A percentile compares a stretch with the other conserved stretches of the same genome.
Evolutionary conservation across 2,329 filamentous ascomycete species (phyloP).

Genomic region (Venturia oleaginea): DNA sequence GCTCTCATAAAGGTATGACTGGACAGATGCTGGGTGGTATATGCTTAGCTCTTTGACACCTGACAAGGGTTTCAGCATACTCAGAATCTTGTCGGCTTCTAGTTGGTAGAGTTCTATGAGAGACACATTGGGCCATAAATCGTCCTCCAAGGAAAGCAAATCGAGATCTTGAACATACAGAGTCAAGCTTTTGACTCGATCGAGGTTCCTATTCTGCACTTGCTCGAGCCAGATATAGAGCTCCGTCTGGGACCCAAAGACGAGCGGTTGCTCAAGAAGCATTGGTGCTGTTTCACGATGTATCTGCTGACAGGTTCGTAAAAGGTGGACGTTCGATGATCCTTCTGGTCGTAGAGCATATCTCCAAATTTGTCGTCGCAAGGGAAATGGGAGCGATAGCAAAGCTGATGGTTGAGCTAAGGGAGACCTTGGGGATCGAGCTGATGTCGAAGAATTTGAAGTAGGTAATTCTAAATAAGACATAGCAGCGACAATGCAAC

Average conservation of each 20-base stretch:
- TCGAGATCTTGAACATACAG: conserved; percentile 9
- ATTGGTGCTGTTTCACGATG: conserved; percentile 8
- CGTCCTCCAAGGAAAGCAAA: background rate
- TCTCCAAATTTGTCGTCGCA: conserved; percentile 4
- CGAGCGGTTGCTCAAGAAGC: background rate
- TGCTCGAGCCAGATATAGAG: background rate
- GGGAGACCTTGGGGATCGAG: background rate
- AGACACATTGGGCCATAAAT: conserved; percentile 6
- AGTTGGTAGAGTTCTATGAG: conserved; percentile 11
- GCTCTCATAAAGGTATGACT: conserved; percentile 7
- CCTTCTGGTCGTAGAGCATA: conserved; percentile 4
- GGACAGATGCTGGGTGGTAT: background rate
- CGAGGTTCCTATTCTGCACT: background rate
- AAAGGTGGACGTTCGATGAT: background rate
- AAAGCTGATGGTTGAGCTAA: background rate
- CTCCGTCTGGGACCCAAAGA: conserved; percentile 8
- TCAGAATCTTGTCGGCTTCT: conserved; percentile 7
- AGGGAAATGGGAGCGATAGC: background rate
- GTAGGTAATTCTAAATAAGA: background rate
- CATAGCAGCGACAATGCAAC: background rate
- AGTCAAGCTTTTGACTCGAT: background rate
- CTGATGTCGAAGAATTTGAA: background rate
- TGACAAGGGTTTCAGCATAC: background rate
- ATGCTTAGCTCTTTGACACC: conserved; percentile 6
- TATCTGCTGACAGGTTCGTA: conserved; percentile 10